Percentiles rank a stretch among this genome's conserved stretches.
phyloP scores from a whole-genome alignment of 2,329 filamentous ascomycete genomes.

The Neoscytalidium dimidiatum region DNA sequence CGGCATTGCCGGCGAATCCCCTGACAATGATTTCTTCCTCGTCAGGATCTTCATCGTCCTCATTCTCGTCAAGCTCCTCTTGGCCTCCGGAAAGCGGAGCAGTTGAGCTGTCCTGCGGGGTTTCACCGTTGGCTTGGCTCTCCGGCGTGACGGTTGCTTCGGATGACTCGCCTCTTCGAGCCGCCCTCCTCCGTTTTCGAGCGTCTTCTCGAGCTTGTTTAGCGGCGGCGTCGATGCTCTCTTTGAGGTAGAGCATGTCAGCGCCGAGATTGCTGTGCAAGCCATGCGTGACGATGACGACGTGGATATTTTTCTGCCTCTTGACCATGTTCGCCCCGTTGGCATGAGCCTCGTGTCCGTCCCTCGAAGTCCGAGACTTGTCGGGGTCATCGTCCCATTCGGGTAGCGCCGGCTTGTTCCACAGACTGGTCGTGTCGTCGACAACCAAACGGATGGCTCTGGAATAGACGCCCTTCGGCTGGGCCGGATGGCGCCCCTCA shows the following conservation, averaged over 20 bases:
- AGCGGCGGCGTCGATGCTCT: conserved; percentile 87
- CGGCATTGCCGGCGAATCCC: conserved; percentile 86
- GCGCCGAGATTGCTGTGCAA: conserved; percentile 93
- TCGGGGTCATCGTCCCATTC: conserved; percentile 50
- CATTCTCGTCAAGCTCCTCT: conserved; percentile 44
- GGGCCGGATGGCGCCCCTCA: conserved; percentile 59
- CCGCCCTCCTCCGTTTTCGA: conserved; percentile 53
- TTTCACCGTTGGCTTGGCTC: conserved; percentile 10
- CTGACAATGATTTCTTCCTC: conserved; percentile 86
- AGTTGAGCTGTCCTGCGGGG: conserved; percentile 33
- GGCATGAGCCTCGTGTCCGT: conserved; percentile 23
- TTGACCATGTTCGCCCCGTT: conserved; percentile 29
- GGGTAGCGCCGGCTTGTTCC: conserved; percentile 88
- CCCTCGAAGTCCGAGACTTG: conserved; percentile 32
- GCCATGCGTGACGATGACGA: conserved; percentile 92
- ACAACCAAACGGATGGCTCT: conserved; percentile 75
- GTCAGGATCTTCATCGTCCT: conserved; percentile 62
- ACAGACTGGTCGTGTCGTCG: conserved; percentile 85
- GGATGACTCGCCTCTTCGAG: conserved; percentile 5
- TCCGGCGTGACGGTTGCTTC: conserved; percentile 21
- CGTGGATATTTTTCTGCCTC: conserved; percentile 77
- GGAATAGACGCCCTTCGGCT: conserved; percentile 79
- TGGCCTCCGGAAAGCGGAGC: conserved; percentile 53
- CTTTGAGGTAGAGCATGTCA: conserved; percentile 96
- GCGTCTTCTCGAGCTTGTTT: conserved; percentile 72